Evolutionary conservation across 805 yeast genomes (phyloP).

Genomic region (Tetrapisispora arboricola): DNA sequence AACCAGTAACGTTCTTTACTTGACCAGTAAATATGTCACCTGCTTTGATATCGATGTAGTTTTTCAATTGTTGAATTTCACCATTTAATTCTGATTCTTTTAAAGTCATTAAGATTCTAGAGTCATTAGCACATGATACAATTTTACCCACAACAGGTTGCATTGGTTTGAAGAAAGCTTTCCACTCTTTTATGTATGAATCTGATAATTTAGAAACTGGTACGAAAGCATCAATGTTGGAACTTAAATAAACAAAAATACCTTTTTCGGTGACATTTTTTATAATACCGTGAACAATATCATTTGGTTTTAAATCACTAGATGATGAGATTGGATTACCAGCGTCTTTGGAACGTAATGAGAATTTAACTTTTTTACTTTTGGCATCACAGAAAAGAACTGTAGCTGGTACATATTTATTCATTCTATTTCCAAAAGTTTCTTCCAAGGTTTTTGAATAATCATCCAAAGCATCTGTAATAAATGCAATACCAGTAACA

Average conservation of each 20-base stretch:
- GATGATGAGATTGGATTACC: constrained; percentile 41
- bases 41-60: constrained; percentile 54
- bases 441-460: constrained; percentile 44
- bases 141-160: constrained; percentile 72
- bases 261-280: constrained; percentile 67
- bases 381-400: constrained; percentile 32
- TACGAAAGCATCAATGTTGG: constrained; percentile 64
- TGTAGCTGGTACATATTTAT: constrained; percentile 49
- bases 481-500: constrained; percentile 46
- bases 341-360: constrained; percentile 44
- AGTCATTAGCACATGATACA: constrained; percentile 47
- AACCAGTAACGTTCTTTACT: constrained; percentile 67
- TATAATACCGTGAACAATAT: constrained; percentile 71
- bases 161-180: constrained; percentile 55
- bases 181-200: constrained; percentile 78
- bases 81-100: constrained; percentile 77
- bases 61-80: constrained; percentile 45
- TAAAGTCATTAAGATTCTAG: constrained; percentile 63
- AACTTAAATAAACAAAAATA: constrained; percentile 65
- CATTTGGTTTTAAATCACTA: constrained; percentile 55
- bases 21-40: constrained; percentile 72
- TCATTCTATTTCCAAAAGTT: constrained; percentile 33
- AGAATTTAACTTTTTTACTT: constrained; percentile 48
- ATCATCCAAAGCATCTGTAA: constrained; percentile 70
- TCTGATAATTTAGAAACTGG: constrained; percentile 77